A percentile compares a stretch with the other conserved stretches of the same genome.
These are phyloP conservation scores for Niveomyces coronatus DNA, from an alignment of 2,329 filamentous ascomycete genomes.

Conservation along the genomic window DNA sequence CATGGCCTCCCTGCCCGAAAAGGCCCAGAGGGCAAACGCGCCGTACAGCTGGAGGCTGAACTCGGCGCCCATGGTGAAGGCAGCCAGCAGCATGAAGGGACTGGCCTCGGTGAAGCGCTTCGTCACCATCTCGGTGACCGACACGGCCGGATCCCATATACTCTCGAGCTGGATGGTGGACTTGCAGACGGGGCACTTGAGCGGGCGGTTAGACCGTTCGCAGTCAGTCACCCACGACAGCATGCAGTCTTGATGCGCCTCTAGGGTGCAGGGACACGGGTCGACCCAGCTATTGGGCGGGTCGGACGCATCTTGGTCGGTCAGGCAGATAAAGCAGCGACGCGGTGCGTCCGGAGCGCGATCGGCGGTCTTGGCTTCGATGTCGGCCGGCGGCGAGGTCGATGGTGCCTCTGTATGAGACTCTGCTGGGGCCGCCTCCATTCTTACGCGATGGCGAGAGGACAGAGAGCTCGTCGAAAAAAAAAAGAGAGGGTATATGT, in stretches of 20 bases:
- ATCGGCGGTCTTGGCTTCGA: conserved; percentile 12
- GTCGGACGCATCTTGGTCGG: conserved; percentile 40
- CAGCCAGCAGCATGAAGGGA: conserved; percentile 55
- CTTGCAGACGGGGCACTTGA: conserved; percentile 86
- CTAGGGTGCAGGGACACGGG: conserved; percentile 82
- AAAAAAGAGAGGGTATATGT: too few species aligned
- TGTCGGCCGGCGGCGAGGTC: conserved; percentile 11
- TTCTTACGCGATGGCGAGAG: too few species aligned
- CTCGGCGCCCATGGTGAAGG: conserved; percentile 39
- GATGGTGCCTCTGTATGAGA: not conserved
- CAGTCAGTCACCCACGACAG: conserved; percentile 90
- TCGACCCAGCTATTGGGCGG: conserved; percentile 60
- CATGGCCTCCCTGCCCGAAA: conserved; percentile 39
- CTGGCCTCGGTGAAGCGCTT: conserved; percentile 41
- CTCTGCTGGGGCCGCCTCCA: not conserved
- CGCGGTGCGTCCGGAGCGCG: conserved; percentile 21
- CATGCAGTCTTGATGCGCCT: conserved; percentile 82
- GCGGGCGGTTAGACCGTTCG: conserved; percentile 55
- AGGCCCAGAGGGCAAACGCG: conserved; percentile 36
- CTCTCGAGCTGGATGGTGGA: conserved; percentile 66
- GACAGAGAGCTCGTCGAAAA: too few species aligned
- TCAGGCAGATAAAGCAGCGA: conserved; percentile 55
- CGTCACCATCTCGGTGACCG: conserved; percentile 50
- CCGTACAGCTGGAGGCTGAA: conserved; percentile 46
- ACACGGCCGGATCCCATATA: conserved; percentile 62